These are phyloP conservation scores for Bipolaris bicolor DNA, from an alignment of 2,329 filamentous ascomycete genomes.

Conservation along the genomic window DNA sequence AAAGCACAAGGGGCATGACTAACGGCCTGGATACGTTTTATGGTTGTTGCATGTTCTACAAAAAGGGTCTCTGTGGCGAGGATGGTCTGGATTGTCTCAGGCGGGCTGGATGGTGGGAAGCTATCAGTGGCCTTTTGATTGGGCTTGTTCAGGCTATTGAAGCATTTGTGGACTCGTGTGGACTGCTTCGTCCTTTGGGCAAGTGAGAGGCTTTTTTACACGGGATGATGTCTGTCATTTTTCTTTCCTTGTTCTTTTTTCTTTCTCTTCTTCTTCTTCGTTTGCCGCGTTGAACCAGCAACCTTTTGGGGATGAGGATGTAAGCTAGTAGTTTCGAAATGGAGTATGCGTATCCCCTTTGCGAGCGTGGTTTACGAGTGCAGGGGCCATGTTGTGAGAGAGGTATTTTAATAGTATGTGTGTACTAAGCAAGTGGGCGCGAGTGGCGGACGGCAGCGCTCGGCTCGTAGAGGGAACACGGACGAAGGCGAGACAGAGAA, in stretches of 20 bases:
- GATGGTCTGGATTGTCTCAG: slow-evolving; percentile 23
- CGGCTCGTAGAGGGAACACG: not conserved
- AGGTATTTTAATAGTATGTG: no score
- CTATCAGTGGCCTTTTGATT: slow-evolving; percentile 10
- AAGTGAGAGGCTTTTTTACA: slow-evolving; percentile 16
- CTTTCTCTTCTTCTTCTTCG: slow-evolving; percentile 11
- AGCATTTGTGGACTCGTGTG: slow-evolving; percentile 20
- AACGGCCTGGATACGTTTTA: slow-evolving; percentile 32
- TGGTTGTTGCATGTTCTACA: slow-evolving; percentile 28
- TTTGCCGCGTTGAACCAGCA: slow-evolving; percentile 34
- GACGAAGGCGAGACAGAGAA: not conserved
- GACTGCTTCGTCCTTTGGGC: slow-evolving; percentile 15
- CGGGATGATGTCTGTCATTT: slow-evolving; percentile 38
- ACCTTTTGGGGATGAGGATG: slow-evolving; percentile 29
- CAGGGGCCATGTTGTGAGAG: not conserved
- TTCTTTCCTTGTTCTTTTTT: slow-evolving; percentile 17
- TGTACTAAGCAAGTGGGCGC: not conserved
- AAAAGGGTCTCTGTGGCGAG: slow-evolving; percentile 24
- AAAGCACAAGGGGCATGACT: slow-evolving; percentile 25
- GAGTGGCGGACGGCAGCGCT: not conserved
- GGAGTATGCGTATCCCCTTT: slow-evolving; percentile 22
- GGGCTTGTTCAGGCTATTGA: slow-evolving; percentile 3
- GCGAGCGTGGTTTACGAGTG: not conserved
- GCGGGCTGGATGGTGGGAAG: slow-evolving; percentile 12
- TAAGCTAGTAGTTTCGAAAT: slow-evolving; percentile 30